These are phyloP conservation scores for Camellia sinensis DNA, from an alignment of 148 eudicot species.

Conservation along the genomic window DNA sequence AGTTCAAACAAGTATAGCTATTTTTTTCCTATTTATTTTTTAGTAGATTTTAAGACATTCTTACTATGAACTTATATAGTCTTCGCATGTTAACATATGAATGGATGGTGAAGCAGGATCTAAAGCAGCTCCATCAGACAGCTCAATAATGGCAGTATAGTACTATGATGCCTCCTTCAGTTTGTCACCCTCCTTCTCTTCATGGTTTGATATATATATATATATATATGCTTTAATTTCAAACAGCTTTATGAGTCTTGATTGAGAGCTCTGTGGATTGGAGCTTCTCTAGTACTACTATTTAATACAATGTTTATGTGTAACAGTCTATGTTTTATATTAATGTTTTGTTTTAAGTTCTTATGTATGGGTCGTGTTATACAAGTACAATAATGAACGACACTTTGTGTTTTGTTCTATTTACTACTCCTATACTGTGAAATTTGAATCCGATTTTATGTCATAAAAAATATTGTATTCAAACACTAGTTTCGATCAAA, in stretches of 20 bases:
- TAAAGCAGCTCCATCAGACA: slow-evolving; percentile 3
- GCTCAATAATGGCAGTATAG: slow-evolving; percentile 14
- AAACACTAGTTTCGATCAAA: too few species aligned
- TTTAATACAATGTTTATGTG: not conserved
- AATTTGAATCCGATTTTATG: not conserved
- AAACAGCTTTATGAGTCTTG: slow-evolving; percentile 10
- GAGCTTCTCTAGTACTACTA: not conserved
- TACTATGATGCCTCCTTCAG: not conserved
- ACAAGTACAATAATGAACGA: too few species aligned
- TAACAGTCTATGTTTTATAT: not conserved
- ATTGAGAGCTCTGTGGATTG: not conserved
- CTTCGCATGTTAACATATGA: not conserved
- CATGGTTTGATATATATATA: slow-evolving; percentile 3
- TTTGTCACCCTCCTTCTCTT: slow-evolving; percentile 9
- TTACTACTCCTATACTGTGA: not conserved
- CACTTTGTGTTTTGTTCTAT: not conserved
- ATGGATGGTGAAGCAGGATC: slow-evolving; percentile 15
- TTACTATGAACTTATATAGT: not conserved
- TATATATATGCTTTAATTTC: slow-evolving; percentile 11
- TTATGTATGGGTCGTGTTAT: too few species aligned
- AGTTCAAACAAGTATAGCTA: too few species aligned
- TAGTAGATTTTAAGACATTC: not conserved
- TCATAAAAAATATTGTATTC: too few species aligned
- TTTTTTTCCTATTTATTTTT: not conserved
- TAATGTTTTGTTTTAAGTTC: not conserved